Conservation (phyloP, 208 protist genomes). For the Naegleria fowleri region DNA sequence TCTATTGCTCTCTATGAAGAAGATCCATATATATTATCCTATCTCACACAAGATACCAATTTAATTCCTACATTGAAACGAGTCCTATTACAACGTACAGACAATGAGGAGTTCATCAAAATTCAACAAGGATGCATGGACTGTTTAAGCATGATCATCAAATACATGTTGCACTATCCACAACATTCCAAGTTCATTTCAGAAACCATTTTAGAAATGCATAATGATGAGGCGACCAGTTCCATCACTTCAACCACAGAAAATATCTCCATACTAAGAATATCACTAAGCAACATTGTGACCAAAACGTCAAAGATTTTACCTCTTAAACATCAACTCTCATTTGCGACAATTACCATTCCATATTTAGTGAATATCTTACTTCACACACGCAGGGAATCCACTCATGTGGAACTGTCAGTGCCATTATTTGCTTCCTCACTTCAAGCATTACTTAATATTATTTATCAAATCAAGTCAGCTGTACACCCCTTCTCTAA, state of each 20-base stretch:
- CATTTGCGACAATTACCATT: neutral
- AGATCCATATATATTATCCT: neutral
- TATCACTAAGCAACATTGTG: neutral
- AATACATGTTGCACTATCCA: neutral
- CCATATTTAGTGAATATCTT: neutral
- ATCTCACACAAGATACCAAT: neutral
- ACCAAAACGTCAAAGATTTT: neutral
- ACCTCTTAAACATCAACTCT: neutral
- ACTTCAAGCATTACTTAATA: neutral
- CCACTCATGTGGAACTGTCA: neutral
- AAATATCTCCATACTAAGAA: neutral
- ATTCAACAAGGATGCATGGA: neutral
- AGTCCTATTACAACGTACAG: neutral
- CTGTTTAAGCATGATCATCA: neutral
- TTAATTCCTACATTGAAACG: neutral
- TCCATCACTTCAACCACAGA: too few species aligned
- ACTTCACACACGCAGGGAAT: neutral
- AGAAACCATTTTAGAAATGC: neutral
- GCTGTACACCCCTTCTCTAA: neutral
- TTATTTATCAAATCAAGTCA: neutral
- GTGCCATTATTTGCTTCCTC: neutral
- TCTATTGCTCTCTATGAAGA: neutral
- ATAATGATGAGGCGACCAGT: neutral
- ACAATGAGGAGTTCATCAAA: neutral
- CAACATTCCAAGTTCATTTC: neutral